A percentile compares a stretch with the other conserved stretches of the same genome.
These are phyloP conservation scores for Pestalotiopsis sp. DNA, from an alignment of 2,329 filamentous ascomycete species.

Conservation along the genomic window DNA sequence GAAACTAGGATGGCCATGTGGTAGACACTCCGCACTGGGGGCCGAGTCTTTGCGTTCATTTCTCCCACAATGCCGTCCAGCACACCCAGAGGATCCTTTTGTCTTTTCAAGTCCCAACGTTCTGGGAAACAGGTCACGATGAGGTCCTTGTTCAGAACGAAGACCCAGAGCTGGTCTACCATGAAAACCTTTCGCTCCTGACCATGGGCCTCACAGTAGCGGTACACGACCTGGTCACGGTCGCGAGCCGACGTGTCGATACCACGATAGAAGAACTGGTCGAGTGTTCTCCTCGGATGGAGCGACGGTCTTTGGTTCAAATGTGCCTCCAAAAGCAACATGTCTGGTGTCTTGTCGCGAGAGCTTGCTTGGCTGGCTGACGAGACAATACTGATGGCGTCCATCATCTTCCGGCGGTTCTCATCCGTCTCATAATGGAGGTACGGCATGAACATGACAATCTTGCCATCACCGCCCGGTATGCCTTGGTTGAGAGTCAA, in stretches of 20 bases:
- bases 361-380: slow-evolving; percentile 31
- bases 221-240: slow-evolving; percentile 65
- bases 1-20: slow-evolving; percentile 66
- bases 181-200: slow-evolving; percentile 64
- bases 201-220: slow-evolving; percentile 46
- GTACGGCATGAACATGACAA: slow-evolving; percentile 59
- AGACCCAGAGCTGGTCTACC: slow-evolving; percentile 72
- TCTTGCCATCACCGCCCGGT: slow-evolving; percentile 30
- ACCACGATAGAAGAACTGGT: slow-evolving; percentile 69
- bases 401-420: slow-evolving; percentile 57
- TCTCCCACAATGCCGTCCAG: slow-evolving; percentile 66
- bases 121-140: slow-evolving; percentile 63
- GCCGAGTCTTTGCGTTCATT: slow-evolving; percentile 64
- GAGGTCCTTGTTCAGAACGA: slow-evolving; percentile 59
- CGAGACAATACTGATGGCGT: slow-evolving; percentile 43
- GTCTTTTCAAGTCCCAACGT: slow-evolving; percentile 61
- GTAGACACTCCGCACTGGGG: slow-evolving; percentile 62
- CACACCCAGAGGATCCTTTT: slow-evolving; percentile 62
- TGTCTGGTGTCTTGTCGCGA: slow-evolving; percentile 37
- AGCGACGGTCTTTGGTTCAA: slow-evolving; percentile 47
- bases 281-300: slow-evolving; percentile 64
- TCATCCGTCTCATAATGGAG: slow-evolving; percentile 65
- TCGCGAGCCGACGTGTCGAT: slow-evolving; percentile 63
- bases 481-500: slow-evolving; percentile 19
- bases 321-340: slow-evolving; percentile 51